Base-by-base conservation (phyloP, 495 filamentous ascomycete genomes). In the Podospora pseudoanserina region DNA sequence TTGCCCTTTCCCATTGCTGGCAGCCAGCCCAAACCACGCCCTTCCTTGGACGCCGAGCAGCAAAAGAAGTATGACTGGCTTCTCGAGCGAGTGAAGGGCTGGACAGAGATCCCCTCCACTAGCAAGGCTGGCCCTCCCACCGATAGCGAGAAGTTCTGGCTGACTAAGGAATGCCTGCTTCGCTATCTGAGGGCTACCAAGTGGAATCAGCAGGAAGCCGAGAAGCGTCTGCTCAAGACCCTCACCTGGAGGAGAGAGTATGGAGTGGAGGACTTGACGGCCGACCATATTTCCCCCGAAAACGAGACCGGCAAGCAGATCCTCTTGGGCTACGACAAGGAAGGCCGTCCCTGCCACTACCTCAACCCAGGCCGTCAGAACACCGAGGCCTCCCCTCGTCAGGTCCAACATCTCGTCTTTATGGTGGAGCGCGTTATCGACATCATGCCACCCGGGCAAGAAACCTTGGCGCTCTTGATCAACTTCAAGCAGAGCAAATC, bases 251-350 rank as follows among this genome's bases (percentile, higher is more conserved):
- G 95, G 54, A 84, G 94, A 11, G 94, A 97, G 70, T 98, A 95
- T 69, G 91, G 91, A 13, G 78, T 92, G 49, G 80, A 84, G 57
- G 85, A 90, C 53, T 83, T 93, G 77, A 92, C 91, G 0, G 82
- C 89, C 3, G 94, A 97, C 4, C 88, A 95, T 75, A 92, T 97
- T 71, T 89, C 88, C 0, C 86, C 89, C 4, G 95, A 99, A 80
- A 96, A 97, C 78, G 93, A 92, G 79, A 99, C 95, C 3, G 95
- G 95, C 18, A 99, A 99, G 80, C 94, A 97, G 77, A 83, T 96
- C 64, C 82, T 95, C 27, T 74, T 95, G 27, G 95, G 95, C 20
- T 99, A 88, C 75, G 95, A 99, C 79, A 91, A 89, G 70, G 82
- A 91, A 60, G 88, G 83, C 32, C 86, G 95, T 56, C 91, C 92